Percentiles rank a stretch among this genome's conserved stretches.
phyloP scores from a whole-genome alignment of 2,329 filamentous ascomycete genomes.

The Penicillium capsulatum region DNA sequence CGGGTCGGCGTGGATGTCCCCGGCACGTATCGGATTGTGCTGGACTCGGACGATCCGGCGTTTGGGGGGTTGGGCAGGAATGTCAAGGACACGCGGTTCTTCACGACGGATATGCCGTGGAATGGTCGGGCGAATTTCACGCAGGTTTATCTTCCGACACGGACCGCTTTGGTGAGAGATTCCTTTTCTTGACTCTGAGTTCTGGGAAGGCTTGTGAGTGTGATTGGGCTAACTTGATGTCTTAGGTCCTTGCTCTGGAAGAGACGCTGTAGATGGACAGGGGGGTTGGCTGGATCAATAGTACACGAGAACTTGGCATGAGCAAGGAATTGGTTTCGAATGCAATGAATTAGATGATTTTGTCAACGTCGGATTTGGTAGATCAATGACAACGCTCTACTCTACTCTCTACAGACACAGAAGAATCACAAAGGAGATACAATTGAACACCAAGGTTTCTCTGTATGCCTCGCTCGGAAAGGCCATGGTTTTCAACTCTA shows the following conservation, averaged over 20 bases:
- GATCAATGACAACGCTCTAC: no score
- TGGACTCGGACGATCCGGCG: constrained; percentile 72
- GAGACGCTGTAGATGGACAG: constrained; percentile 31
- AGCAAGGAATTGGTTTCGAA: no score
- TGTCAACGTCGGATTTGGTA: no score
- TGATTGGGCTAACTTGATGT: background rate
- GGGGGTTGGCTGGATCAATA: no score
- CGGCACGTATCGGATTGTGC: constrained; percentile 80
- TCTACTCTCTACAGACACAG: background rate
- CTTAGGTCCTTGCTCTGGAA: constrained; percentile 54
- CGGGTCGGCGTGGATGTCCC: constrained; percentile 78
- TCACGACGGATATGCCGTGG: constrained; percentile 87
- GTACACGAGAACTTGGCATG: no score
- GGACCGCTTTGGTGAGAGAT: constrained; percentile 80
- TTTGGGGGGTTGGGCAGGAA: constrained; percentile 79
- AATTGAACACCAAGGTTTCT: constrained; percentile 31
- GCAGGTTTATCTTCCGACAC: constrained; percentile 82
- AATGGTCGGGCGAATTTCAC: constrained; percentile 85
- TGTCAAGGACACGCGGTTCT: constrained; percentile 77
- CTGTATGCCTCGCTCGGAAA: constrained; percentile 25
- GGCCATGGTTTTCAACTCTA: constrained; percentile 40
- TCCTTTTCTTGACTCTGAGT: no score
- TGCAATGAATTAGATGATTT: no score
- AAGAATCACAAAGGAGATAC: constrained; percentile 24
- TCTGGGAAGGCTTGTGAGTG: no score